Conservation (phyloP, 768 basidiomycete species). For the Tephrocybe rancida region DNA sequence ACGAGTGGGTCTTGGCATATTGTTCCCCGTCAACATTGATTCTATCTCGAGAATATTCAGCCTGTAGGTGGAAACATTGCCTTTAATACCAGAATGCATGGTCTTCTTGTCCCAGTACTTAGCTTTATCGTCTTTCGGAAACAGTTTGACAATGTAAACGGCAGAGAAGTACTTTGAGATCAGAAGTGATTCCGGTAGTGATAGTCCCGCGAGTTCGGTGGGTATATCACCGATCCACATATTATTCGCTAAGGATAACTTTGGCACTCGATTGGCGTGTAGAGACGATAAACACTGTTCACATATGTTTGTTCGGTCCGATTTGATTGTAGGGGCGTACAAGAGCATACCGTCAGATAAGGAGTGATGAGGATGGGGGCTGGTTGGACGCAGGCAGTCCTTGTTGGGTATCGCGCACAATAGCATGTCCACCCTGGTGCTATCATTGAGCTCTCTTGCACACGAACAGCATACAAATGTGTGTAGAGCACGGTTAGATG, state of each 20-base stretch:
- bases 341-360: too few species aligned
- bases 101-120: conserved; percentile 4
- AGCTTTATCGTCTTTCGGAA: conserved; percentile 17
- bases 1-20: conserved; percentile 31
- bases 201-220: conserved; percentile 23
- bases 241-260: conserved; percentile 34
- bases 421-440: too few species aligned
- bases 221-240: conserved; percentile 42
- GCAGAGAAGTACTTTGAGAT: conserved; percentile 31
- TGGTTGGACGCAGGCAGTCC: too few species aligned
- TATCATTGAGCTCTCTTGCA: too few species aligned
- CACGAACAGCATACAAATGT: too few species aligned
- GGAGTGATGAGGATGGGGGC: too few species aligned
- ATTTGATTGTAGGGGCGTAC: too few species aligned
- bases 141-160: conserved; percentile 38
- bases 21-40: conserved; percentile 32
- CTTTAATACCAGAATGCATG: conserved; percentile 31
- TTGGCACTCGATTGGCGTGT: too few species aligned
- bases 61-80: conserved; percentile 35
- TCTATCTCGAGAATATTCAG: conserved; percentile 27
- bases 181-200: conserved; percentile 35
- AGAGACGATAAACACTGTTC: too few species aligned
- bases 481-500: too few species aligned
- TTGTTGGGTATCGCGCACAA: too few species aligned
- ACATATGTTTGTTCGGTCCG: too few species aligned